Percentiles rank a stretch among this genome's conserved stretches.
Evolutionary conservation across 495 filamentous ascomycete genomes (phyloP).

Genomic region (Neurospora hispaniola): DNA sequence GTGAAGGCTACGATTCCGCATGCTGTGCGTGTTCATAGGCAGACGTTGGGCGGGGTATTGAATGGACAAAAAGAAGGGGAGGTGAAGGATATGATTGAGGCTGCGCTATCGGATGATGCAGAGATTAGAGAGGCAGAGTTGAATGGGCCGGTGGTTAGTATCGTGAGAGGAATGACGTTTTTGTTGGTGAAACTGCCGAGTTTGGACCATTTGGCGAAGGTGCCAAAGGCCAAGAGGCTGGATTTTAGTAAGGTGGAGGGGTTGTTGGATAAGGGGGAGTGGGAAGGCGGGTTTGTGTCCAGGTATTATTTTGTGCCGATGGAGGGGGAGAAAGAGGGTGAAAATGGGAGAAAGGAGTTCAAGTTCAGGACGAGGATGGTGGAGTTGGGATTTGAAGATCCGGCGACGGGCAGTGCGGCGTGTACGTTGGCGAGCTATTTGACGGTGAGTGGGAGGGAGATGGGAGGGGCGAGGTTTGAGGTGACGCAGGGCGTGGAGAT

Average conservation of each 20-base stretch:
- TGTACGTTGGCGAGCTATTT: slow-evolving; percentile 48
- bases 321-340: slow-evolving; percentile 9
- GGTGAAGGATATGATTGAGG: not conserved
- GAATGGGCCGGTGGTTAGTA: slow-evolving; percentile 42
- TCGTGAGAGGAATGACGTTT: slow-evolving; percentile 63
- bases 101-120: slow-evolving; percentile 14
- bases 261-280: slow-evolving; percentile 45
- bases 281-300: slow-evolving; percentile 41
- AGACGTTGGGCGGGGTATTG: slow-evolving; percentile 18
- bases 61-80: too few species aligned
- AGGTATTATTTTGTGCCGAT: slow-evolving; percentile 46
- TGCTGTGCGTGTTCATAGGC: slow-evolving; percentile 50
- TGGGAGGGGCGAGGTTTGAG: slow-evolving; percentile 30
- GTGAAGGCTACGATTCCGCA: slow-evolving; percentile 53
- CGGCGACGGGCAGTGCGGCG: slow-evolving; percentile 58
- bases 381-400: slow-evolving; percentile 52
- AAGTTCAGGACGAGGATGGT: slow-evolving; percentile 38
- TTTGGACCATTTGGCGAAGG: slow-evolving; percentile 31
- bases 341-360: slow-evolving; percentile 10
- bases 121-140: slow-evolving; percentile 26
- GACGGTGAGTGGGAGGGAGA: slow-evolving; percentile 31
- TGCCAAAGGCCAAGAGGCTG: slow-evolving; percentile 14
- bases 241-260: slow-evolving; percentile 17
- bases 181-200: slow-evolving; percentile 41
- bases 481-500: slow-evolving; percentile 73